A percentile compares a stretch with the other conserved stretches of the same genome.
Conservation (phyloP, 805 yeast genomes). For the Saccharomycopsis fodiens region DNA sequence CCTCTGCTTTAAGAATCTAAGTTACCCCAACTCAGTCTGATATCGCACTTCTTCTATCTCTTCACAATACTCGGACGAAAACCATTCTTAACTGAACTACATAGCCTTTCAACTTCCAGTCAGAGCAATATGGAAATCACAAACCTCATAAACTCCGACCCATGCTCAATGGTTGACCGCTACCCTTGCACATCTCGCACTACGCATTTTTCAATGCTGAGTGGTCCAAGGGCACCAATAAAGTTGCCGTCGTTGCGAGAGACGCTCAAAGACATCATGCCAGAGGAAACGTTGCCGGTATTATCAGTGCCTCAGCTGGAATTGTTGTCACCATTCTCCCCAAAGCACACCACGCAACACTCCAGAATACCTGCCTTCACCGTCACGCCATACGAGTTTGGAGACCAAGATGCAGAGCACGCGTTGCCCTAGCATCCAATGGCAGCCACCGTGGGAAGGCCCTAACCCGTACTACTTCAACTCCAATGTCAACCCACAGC, state of each 20-base stretch:
- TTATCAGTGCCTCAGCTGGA: background rate
- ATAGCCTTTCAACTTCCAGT: no score
- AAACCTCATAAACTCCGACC: background rate
- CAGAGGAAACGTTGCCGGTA: background rate
- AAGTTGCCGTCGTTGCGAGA: constrained; percentile 2
- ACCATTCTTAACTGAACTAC: no score
- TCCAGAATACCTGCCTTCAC: background rate
- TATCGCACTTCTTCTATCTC: no score
- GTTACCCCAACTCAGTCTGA: no score
- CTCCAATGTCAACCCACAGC: background rate
- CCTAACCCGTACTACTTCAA: background rate
- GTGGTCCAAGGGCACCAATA: background rate
- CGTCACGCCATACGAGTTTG: background rate
- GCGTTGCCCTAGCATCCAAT: no score
- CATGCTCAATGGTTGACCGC: background rate
- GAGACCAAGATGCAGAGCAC: background rate
- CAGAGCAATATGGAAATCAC: constrained; percentile 11
- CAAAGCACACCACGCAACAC: background rate
- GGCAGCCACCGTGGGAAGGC: background rate
- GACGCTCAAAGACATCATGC: constrained; percentile 1
- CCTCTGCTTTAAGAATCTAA: no score
- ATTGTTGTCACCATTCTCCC: background rate
- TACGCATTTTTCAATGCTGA: background rate
- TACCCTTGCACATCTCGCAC: background rate
- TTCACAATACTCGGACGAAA: no score